phyloP scores from a whole-genome alignment of 768 basidiomycete species.

The Lactarius psammicola region DNA sequence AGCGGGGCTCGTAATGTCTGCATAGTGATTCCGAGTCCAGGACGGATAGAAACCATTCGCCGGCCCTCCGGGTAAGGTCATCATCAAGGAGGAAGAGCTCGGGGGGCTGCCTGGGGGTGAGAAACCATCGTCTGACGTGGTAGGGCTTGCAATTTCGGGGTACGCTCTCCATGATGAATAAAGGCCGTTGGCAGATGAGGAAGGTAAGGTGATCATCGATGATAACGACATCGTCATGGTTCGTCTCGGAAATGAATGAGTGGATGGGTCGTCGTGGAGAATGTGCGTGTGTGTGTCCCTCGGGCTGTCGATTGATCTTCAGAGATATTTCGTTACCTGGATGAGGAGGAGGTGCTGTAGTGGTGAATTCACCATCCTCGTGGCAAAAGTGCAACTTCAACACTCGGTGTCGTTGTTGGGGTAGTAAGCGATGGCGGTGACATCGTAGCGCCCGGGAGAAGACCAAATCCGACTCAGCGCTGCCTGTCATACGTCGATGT shows the following conservation, averaged over 20 bases:
- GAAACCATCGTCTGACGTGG: neutral
- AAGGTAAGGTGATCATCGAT: constrained; percentile 13
- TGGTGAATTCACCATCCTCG: neutral
- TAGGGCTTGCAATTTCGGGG: constrained; percentile 9
- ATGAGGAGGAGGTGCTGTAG: neutral
- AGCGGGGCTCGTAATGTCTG: neutral
- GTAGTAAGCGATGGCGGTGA: neutral
- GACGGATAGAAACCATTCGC: neutral
- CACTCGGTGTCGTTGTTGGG: neutral
- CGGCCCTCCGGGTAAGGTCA: neutral
- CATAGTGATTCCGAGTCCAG: neutral
- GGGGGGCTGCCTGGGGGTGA: constrained; percentile 6
- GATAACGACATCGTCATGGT: neutral
- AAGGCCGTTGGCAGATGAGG: constrained; percentile 8
- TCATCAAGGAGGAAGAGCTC: neutral
- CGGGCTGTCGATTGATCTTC: neutral
- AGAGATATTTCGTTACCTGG: neutral
- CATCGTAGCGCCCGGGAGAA: neutral
- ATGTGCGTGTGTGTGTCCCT: neutral
- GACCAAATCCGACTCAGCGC: neutral
- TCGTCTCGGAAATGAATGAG: neutral
- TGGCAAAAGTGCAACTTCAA: neutral
- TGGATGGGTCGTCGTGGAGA: neutral
- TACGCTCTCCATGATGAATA: constrained; percentile 8
- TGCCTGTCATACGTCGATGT: neutral